Evolutionary conservation across 495 filamentous ascomycete species (phyloP), one percentile per base, ranked within the genome.

Genomic region (Penicillium diatomitis): DNA sequence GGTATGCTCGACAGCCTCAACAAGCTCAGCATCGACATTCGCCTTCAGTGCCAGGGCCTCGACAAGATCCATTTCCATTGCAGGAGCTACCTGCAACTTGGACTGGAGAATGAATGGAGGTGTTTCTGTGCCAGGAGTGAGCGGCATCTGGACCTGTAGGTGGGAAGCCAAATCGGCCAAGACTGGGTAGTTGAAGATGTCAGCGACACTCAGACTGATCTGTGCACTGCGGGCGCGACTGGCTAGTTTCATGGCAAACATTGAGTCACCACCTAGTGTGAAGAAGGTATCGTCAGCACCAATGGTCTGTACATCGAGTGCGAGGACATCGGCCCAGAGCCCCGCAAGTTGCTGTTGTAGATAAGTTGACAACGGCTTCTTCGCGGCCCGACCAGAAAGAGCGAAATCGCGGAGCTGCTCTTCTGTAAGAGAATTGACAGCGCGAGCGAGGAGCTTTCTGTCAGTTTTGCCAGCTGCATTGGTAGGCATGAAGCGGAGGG

Each of bases 301-400:
- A 36, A 70, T 61, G 0, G 46, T 32, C 4, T 46, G 50, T 0
- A 44, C 33, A 2, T 50, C 6, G 2, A 68, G 48, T 1, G 56
- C 58, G 0, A 75, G 53, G 6, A 64, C 53, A 0, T 49, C 28
- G 20, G 56, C 59, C 71, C 70, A 74, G 11, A 67, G 48, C 3
- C 42, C 31, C 29, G 52, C 59, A 2, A 75, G 54, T 12, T 31
- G 51, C 36, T 44, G 51, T 46, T 72, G 45, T 10, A 58, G 41
- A 10, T 9, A n/a, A 30, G 46, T 42, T 11, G 10, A 9, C 12
- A 41, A 8, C 30, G 39, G 39, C 12, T 8, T 10, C 32, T 34
- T 28, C 30, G 5, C 35, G 31, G 32, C 37, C 32, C 30, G 10
- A 28, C 37, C 44, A 10, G 12, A 33, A 27, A 36, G 30, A 33